phyloP scores from a whole-genome alignment of 2,329 filamentous ascomycete genomes.

The Hymenoscyphus scutula region DNA sequence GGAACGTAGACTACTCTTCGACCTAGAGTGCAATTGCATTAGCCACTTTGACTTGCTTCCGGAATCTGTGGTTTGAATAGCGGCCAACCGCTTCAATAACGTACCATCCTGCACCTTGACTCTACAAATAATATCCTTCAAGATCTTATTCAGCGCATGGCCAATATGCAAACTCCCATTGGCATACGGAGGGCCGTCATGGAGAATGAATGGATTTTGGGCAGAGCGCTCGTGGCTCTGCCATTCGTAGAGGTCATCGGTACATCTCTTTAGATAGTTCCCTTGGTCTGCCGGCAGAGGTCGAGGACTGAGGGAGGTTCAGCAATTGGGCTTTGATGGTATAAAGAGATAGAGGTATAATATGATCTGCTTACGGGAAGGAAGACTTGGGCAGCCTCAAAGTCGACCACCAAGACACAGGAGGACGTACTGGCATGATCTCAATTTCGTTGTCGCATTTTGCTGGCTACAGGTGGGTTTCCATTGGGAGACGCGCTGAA shows the following conservation, averaged over 20 bases:
- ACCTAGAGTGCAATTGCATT: slow-evolving; percentile 38
- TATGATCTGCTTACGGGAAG: slow-evolving; percentile 58
- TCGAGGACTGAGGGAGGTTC: slow-evolving; percentile 30
- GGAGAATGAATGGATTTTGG: slow-evolving; percentile 67
- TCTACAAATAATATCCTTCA: slow-evolving; percentile 90
- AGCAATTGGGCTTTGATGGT: slow-evolving; percentile 15
- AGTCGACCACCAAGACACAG: slow-evolving; percentile 69
- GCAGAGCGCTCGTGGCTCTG: slow-evolving; percentile 49
- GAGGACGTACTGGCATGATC: slow-evolving; percentile 34
- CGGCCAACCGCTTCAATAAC: slow-evolving; percentile 9
- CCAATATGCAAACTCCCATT: slow-evolving; percentile 90
- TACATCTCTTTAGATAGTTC: slow-evolving; percentile 69
- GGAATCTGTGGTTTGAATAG: neutral
- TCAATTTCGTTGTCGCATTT: slow-evolving; percentile 19
- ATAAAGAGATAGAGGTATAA: neutral
- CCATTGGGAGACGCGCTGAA: neutral
- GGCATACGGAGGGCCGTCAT: slow-evolving; percentile 96
- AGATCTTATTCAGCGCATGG: slow-evolving; percentile 93
- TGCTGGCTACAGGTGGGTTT: slow-evolving; percentile 9
- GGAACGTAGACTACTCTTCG: slow-evolving; percentile 78
- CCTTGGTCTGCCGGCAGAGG: slow-evolving; percentile 45
- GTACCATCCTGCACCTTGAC: slow-evolving; percentile 71
- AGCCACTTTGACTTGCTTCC: neutral
- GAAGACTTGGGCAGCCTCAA: slow-evolving; percentile 71
- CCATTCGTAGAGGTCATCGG: slow-evolving; percentile 88